Conservation (phyloP, 1,139 yeast species). For the Blastobotrys petasosporus region DNA sequence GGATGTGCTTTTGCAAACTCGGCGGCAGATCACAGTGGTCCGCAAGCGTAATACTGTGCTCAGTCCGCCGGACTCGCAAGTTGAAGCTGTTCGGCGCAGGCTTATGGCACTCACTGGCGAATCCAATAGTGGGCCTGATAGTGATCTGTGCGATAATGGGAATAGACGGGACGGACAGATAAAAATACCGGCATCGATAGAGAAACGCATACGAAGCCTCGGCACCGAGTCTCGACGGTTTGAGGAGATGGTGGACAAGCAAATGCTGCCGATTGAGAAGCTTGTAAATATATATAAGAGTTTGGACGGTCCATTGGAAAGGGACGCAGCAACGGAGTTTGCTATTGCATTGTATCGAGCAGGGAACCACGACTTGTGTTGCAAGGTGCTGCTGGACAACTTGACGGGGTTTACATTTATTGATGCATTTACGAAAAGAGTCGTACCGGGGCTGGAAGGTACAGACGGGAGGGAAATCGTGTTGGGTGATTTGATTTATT, state of each 20-base stretch:
- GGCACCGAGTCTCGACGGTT: constrained; percentile 2
- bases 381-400: constrained; percentile 14
- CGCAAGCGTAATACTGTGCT: no score
- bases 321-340: constrained; percentile 11
- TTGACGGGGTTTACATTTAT: constrained; percentile 8
- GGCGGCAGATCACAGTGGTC: no score
- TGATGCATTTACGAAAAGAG: constrained; percentile 11
- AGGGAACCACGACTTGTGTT: constrained; percentile 10
- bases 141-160: background rate
- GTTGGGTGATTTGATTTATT: constrained; percentile 14
- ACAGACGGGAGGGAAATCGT: constrained; percentile 14
- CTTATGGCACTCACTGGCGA: no score
- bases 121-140: no score
- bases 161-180: background rate
- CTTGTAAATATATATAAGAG: constrained; percentile 9
- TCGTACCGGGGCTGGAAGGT: constrained; percentile 13
- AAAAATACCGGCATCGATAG: constrained; percentile 1
- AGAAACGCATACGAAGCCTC: background rate
- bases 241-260: constrained; percentile 5
- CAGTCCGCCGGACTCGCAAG: no score
- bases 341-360: constrained; percentile 13
- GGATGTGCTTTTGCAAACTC: no score
- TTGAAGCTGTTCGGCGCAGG: no score
- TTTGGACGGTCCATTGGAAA: constrained; percentile 10
- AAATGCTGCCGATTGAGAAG: background rate